Evolutionary conservation across 371 early-diverging fungal genomes (phyloP).

Genomic region (Syncephalis plumigaleata): DNA sequence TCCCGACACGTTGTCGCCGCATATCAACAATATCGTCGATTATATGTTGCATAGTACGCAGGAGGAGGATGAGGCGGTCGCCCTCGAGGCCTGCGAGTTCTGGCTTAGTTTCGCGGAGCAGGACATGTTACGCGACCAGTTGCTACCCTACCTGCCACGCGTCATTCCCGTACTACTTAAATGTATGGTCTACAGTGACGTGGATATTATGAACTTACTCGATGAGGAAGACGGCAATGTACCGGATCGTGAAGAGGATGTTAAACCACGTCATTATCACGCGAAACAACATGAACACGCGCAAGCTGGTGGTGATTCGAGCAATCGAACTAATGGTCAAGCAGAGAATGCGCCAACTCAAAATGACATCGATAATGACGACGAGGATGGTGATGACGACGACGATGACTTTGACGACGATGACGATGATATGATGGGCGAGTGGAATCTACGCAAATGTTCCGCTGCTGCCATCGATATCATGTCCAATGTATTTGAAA

Average conservation of each 20-base stretch:
- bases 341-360: constrained; percentile 7
- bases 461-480: constrained; percentile 91
- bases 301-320: constrained; percentile 23
- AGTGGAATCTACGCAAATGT: constrained; percentile 97
- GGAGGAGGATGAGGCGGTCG: constrained; percentile 61
- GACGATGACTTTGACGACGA: constrained; percentile 74
- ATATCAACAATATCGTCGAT: constrained; percentile 65
- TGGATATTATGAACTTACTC: constrained; percentile 60
- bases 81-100: constrained; percentile 93
- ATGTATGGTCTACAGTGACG: constrained; percentile 88
- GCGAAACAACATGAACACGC: constrained; percentile 57
- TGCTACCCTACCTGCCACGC: constrained; percentile 58
- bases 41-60: constrained; percentile 89
- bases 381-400: constrained; percentile 66
- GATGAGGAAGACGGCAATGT: constrained; percentile 70
- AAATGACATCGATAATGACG: constrained; percentile 15
- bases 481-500: constrained; percentile 69
- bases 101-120: constrained; percentile 93
- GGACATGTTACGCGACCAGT: constrained; percentile 50
- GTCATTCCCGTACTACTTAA: constrained; percentile 82
- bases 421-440: constrained; percentile 71
- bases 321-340: constrained; percentile 7
- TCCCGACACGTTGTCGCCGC: constrained; percentile 62
- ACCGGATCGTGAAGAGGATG: constrained; percentile 74
- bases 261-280: constrained; percentile 84